Evolutionary conservation across 352 stramenopile genomes (phyloP).

Genomic region (Pythium vanterpoolii): DNA sequence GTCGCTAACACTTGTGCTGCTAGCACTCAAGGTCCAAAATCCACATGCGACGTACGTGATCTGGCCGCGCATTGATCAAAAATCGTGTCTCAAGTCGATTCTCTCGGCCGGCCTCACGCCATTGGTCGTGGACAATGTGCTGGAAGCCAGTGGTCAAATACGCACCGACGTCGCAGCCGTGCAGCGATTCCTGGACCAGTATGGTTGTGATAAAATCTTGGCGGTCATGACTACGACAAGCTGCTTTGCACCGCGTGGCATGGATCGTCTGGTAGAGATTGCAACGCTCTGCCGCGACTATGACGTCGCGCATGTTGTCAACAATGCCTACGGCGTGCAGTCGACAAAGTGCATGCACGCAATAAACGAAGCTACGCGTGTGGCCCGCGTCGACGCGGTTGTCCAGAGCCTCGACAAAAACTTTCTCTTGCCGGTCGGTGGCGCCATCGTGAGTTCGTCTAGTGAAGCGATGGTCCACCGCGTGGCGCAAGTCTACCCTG

Average conservation of each 20-base stretch:
- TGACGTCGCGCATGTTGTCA: slow-evolving; percentile 95
- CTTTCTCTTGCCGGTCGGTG: slow-evolving; percentile 97
- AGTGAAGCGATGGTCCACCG: slow-evolving; percentile 70
- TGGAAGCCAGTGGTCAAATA: slow-evolving; percentile 72
- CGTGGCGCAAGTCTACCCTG: slow-evolving; percentile 94
- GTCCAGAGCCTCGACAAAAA: slow-evolving; percentile 99
- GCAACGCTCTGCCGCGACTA: slow-evolving; percentile 83
- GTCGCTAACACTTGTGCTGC: slow-evolving; percentile 91
- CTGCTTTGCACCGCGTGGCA: slow-evolving; percentile 97
- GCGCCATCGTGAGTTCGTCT: slow-evolving; percentile 79
- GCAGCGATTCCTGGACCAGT: slow-evolving; percentile 45
- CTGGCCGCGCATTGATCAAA: slow-evolving; percentile 98
- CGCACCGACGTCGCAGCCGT: slow-evolving; percentile 90
- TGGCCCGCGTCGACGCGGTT: slow-evolving; percentile 94
- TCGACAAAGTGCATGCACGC: slow-evolving; percentile 92
- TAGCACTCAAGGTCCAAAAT: slow-evolving; percentile 67
- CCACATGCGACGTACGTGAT: slow-evolving; percentile 76
- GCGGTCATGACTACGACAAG: slow-evolving; percentile 97
- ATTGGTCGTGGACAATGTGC: slow-evolving; percentile 80
- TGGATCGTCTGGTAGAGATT: slow-evolving; percentile 93
- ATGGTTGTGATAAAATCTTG: slow-evolving; percentile 75
- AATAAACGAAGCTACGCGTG: slow-evolving; percentile 87
- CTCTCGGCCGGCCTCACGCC: slow-evolving; percentile 90
- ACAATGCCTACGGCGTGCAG: slow-evolving; percentile 99
- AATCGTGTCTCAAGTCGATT: slow-evolving; percentile 99